phyloP scores from a whole-genome alignment of 371 early-diverging fungal genomes.

The Chytridium lagenaria region DNA sequence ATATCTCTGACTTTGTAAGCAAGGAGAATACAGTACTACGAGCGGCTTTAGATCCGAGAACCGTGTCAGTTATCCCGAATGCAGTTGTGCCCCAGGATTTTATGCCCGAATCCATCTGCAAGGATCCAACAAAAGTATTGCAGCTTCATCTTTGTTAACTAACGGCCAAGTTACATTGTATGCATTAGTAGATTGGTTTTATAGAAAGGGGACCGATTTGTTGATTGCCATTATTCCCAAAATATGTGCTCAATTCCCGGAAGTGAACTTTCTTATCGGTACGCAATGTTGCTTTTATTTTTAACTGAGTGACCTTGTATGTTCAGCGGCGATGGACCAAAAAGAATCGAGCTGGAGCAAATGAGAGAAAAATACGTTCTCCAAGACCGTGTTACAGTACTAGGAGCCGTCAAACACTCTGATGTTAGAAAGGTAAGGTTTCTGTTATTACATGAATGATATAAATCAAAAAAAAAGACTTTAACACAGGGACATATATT shows the following conservation, averaged over 20 bases:
- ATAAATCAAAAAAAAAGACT: slow-evolving; percentile 45
- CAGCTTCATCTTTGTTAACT: slow-evolving; percentile 20
- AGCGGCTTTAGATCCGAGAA: slow-evolving; percentile 85
- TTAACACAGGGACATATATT: slow-evolving; percentile 97
- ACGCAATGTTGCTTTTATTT: no score
- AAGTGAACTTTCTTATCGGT: slow-evolving; percentile 93
- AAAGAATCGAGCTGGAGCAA: slow-evolving; percentile 95
- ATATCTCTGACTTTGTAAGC: slow-evolving; percentile 54
- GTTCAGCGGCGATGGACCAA: slow-evolving; percentile 98
- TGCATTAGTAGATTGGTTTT: slow-evolving; percentile 94
- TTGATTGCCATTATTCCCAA: slow-evolving; percentile 90
- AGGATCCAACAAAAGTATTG: slow-evolving; percentile 77
- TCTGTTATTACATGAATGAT: background rate
- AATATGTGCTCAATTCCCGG: slow-evolving; percentile 85
- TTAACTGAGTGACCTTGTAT: no score
- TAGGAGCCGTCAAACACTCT: slow-evolving; percentile 89
- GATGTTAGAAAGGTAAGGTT: slow-evolving; percentile 83
- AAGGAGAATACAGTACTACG: slow-evolving; percentile 98
- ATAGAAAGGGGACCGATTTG: slow-evolving; percentile 97
- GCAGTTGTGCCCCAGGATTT: slow-evolving; percentile 94
- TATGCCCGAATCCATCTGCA: slow-evolving; percentile 78
- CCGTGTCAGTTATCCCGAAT: slow-evolving; percentile 99
- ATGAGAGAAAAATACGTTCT: slow-evolving; percentile 94
- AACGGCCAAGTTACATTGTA: slow-evolving; percentile 79
- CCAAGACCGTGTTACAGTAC: slow-evolving; percentile 90